A percentile compares a stretch with the other conserved stretches of the same genome.
Evolutionary conservation across 148 eudicot genomes (phyloP).

Genomic region (Talinum fruticosum): DNA sequence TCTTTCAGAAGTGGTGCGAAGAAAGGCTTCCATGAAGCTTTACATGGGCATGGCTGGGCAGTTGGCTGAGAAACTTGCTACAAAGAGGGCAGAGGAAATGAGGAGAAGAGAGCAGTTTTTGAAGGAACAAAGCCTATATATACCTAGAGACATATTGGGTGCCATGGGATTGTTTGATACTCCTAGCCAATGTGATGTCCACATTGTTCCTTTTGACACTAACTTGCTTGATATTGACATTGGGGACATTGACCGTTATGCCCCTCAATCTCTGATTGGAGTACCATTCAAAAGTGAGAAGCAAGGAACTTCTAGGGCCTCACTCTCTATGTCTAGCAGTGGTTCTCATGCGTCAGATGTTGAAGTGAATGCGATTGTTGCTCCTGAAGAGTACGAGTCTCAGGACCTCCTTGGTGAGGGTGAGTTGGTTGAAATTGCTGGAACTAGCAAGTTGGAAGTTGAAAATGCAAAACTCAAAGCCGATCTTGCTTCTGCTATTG

Average conservation of each 20-base stretch:
- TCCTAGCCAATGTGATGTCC: constrained; percentile 88
- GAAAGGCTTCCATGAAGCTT: constrained; percentile 94
- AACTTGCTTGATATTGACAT: constrained; percentile 83
- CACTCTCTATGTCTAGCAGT: constrained; percentile 46
- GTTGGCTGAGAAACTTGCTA: constrained; percentile 94
- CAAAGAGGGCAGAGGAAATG: constrained; percentile 79
- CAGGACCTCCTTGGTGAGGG: constrained; percentile 52
- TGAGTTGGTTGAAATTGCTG: constrained; percentile 81
- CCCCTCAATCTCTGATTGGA: constrained; percentile 79
- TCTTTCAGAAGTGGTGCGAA: constrained; percentile 86
- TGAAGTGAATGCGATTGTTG: constrained; percentile 40
- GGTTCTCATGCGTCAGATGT: constrained; percentile 45
- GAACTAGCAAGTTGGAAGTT: constrained; percentile 89
- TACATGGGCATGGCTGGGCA: constrained; percentile 99
- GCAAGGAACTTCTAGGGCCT: constrained; percentile 51
- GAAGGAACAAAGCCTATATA: constrained; percentile 61
- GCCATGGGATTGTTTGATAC: constrained; percentile 91
- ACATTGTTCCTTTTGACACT: constrained; percentile 81
- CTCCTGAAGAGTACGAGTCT: constrained; percentile 37
- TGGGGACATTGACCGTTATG: constrained; percentile 75
- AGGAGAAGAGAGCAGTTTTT: constrained; percentile 81
- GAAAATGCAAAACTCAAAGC: constrained; percentile 95
- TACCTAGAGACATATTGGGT: constrained; percentile 74
- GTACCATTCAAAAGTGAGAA: constrained; percentile 50
- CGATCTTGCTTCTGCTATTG: constrained; percentile 93